Base-by-base conservation (phyloP, 306 rosid genomes). In the Cicer pinnatifidum region DNA sequence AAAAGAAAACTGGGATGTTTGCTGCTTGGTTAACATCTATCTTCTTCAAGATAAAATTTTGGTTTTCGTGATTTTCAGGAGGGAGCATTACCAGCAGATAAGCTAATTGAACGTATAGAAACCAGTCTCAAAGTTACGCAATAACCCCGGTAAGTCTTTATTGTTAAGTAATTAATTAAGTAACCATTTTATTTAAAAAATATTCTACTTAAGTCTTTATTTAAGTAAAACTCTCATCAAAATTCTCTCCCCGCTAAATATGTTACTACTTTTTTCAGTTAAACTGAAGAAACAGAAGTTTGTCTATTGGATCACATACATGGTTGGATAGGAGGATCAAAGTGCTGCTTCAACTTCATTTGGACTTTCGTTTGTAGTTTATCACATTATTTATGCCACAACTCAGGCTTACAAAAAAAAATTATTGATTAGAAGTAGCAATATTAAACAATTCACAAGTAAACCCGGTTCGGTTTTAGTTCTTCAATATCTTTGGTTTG, bases 71-170 rank as follows among this genome's bases (percentile, higher is more conserved):
- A 68, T 54, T 76, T 82, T 67, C 85, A 94, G 97, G 98, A 94
- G 87, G 98, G 98, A 52, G 98, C 98, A 51, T 56, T 91, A 80
- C 46, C 73, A 45, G 97, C 91, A 33, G 80, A 84, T 75, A 92
- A 94, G 79, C 92, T 94, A 12, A 71, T 87, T 48, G 84, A 91
- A 81, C 89, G 90, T 67, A 77, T 94, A 45, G 97, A 91, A 84
- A 72, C 83, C 6, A 75, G 90, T 59, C 80, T 94, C 81, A 77
- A 83, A 69, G 92, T 87, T 15, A 88, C 83, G 81, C 90, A 91
- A 74, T 88, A 93, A 73, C 58, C 43, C 52, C 16, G 43, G 90
- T 83, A 63, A 83, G 87, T 71, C 72, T 48, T 69, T 67, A 43
- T 63, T 11, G 48, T 41, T 46, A 15, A 0, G 9, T 50, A 61